Evolutionary conservation across 163 green algal species (phyloP), one percentile per base, ranked within the genome.

Genomic region (Volvox carteri): DNA sequence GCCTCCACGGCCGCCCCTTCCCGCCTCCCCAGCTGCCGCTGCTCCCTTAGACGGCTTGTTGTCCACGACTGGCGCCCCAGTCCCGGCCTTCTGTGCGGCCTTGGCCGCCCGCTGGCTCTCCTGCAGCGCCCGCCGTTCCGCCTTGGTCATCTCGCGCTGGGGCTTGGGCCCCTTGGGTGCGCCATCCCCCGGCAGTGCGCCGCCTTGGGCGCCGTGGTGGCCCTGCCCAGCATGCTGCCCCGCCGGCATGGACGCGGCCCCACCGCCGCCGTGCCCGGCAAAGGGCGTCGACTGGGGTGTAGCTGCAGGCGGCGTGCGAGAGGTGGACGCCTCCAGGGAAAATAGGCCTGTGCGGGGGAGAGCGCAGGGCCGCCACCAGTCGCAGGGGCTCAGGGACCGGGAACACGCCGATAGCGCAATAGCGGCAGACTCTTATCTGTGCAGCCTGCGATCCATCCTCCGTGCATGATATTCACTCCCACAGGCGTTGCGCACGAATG

Each of bases 61-160:
- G 37, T n/a, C n/a, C n/a, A 21, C 56, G 35, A 25, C 85, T 87
- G 23, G 12, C 12, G 3, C 62, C 2, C 41, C 19, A 9, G 16
- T 54, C 54, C 72, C 84, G 0, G n/a, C 75, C 54, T 80, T 96
- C 70, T 90, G 88, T 9, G 93, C 94, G 35, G 94, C 96, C 91
- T 99, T 99, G 39, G 96, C 96, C 7, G 97, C 97, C 0, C 97
- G 92, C 90, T 99, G 95, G 62, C 91, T 94, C 87, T 99, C 97
- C 92, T 99, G 97, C 74, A 97, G 80, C 9, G 95, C 96, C 0
- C 96, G 84, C 33, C 95, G 93, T 92, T 98, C 96, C 28, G 96
- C 95, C 68, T 95, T 95, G 1, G 90, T 96, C 85, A 95, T 94
- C 60, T 95, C 89, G 74, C 96, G 95, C 84, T 93, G 91, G 0